Conservation (phyloP, 1,284 basidiomycete species). For the Cutaneotrichosporon sp. region DNA sequence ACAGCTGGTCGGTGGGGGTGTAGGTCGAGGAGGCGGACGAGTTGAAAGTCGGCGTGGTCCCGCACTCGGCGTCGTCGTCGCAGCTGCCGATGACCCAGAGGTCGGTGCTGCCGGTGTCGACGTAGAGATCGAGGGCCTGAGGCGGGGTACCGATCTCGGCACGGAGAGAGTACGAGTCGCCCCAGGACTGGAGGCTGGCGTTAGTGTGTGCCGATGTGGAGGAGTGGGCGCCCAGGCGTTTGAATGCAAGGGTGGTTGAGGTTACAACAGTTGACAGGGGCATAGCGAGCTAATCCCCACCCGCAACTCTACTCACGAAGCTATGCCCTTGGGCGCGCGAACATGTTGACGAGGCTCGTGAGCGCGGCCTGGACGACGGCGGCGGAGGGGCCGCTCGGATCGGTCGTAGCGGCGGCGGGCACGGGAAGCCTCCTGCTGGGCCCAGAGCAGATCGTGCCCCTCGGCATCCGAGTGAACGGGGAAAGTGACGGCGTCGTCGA, state of each 20-base stretch:
- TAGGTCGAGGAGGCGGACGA: conserved; percentile 30
- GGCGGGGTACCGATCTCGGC: conserved; percentile 47
- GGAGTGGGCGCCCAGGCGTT: too few species aligned
- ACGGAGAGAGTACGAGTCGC: conserved; percentile 42
- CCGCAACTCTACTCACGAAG: too few species aligned
- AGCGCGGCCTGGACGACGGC: too few species aligned
- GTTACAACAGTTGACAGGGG: too few species aligned
- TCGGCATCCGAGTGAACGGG: background rate
- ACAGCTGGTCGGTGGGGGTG: conserved; percentile 37
- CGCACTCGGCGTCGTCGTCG: conserved; percentile 23
- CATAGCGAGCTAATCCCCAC: too few species aligned
- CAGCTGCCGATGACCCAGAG: conserved; percentile 52
- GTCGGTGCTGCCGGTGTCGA: conserved; percentile 64
- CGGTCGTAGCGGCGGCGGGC: background rate
- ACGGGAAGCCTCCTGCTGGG: background rate
- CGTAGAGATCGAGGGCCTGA: conserved; percentile 60
- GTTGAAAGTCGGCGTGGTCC: conserved; percentile 23
- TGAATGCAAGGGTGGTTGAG: too few species aligned
- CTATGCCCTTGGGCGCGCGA: too few species aligned
- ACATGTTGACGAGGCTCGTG: too few species aligned
- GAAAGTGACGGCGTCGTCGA: background rate
- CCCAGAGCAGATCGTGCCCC: background rate
- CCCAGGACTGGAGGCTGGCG: conserved; percentile 40
- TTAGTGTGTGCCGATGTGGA: conserved; percentile 15
- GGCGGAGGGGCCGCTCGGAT: too few species aligned